Base-by-base conservation (phyloP, 306 rosid species). In the Fragaria nilgerrensis region DNA sequence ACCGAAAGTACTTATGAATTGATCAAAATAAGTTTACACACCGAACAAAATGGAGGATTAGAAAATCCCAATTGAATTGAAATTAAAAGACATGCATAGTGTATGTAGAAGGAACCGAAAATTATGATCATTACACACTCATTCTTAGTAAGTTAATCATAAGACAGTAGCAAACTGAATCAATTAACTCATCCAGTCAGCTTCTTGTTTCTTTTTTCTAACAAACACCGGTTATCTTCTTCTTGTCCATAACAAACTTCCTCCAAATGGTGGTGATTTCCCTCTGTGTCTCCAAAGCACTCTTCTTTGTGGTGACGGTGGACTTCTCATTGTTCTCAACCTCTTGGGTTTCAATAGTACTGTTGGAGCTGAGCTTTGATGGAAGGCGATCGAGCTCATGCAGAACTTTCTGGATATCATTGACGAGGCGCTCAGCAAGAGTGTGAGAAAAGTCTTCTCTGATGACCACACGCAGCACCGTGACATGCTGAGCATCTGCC, bases 371-470 rank as follows among this genome's bases (percentile, higher is more conserved):
- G 9, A 86, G 68, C 90, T 62, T 88, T 1, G 90, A 79, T 0
- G 95, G 91, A 23, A 94, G 87, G 1, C 32, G 4, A 25, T 94
- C 98, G 6, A 94, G 95, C 74, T 94, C 98, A n/a, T 89, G 87
- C 79, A 94, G 1, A 48, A 88, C 96, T 72, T 90, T 90, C 77
- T 83, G 63, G 20, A 94, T 77, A 75, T 94, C 97, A 6, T 3
- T 22, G 56, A 85, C 96, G 0, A 94, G 93, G 53, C 98, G 96
- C 86, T 94, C 98, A 0, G 98, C 97, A 7, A 94, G 86, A 25
- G 98, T 92, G 43, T 93, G 90, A 0, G 98, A 90, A 25, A 94
- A 94, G 83, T 94, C 98, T 66, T 92, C 98, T 62, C 98, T 77
- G 66, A 94, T 90, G 22, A 94, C 98, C 2, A 94, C 96, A 0